These are phyloP conservation scores for Mycena galericulata DNA, from an alignment of 768 basidiomycete species.

Conservation along the genomic window DNA sequence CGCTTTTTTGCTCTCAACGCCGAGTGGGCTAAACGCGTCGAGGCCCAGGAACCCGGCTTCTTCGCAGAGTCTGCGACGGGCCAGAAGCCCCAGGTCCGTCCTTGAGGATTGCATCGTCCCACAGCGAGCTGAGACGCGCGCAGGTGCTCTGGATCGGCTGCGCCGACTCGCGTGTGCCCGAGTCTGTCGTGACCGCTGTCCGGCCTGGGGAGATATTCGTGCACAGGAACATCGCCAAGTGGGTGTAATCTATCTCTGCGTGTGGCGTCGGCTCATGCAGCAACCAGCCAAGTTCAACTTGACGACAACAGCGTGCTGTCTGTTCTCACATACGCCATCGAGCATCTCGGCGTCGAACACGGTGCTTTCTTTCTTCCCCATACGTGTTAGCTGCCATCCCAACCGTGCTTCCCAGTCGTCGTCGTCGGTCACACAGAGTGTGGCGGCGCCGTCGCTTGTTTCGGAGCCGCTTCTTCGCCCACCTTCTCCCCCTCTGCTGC, in stretches of 20 bases:
- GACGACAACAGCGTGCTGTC: conserved; percentile 79
- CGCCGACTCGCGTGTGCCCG: conserved; percentile 88
- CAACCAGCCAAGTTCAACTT: conserved; percentile 74
- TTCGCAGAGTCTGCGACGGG: conserved; percentile 70
- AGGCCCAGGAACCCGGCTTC: conserved; percentile 68
- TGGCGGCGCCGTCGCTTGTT: conserved; percentile 77
- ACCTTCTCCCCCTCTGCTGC: conserved; percentile 43
- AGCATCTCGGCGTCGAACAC: conserved; percentile 78
- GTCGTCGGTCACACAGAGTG: conserved; percentile 88
- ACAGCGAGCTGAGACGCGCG: conserved; percentile 36
- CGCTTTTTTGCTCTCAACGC: conserved; percentile 63
- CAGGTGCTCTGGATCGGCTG: conserved; percentile 86
- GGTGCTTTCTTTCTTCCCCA: conserved; percentile 61
- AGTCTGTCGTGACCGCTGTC: conserved; percentile 75
- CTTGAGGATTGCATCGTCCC: too few species aligned
- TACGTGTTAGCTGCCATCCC: conserved; percentile 41
- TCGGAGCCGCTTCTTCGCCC: conserved; percentile 56
- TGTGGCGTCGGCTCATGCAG: conserved; percentile 14
- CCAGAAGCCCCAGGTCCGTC: conserved; percentile 73
- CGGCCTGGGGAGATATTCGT: conserved; percentile 87
- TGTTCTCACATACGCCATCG: conserved; percentile 81
- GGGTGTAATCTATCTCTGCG: conserved; percentile 39
- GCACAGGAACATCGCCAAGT: conserved; percentile 92
- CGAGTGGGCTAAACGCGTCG: conserved; percentile 77
- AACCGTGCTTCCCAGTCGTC: conserved; percentile 65